Evolutionary conservation across 2,329 filamentous ascomycete species (phyloP).

Genomic region (Paecilomyces sp.): DNA sequence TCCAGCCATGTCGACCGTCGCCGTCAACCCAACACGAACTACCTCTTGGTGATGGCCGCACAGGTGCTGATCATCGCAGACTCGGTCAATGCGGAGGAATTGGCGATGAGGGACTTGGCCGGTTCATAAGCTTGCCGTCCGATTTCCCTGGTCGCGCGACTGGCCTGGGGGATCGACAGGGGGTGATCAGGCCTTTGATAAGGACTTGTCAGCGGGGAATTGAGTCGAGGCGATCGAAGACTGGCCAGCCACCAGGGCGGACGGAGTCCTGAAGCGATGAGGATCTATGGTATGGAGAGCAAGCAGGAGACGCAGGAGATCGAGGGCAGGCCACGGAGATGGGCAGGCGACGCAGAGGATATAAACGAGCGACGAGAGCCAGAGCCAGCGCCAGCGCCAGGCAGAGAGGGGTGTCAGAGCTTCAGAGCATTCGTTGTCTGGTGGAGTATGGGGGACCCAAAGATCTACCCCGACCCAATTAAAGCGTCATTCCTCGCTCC

Average conservation of each 20-base stretch:
- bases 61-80: background rate
- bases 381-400: background rate
- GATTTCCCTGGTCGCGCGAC: background rate
- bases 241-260: background rate
- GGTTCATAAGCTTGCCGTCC: background rate
- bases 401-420: background rate
- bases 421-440: background rate
- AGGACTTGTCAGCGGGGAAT: background rate
- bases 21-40: background rate
- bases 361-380: background rate
- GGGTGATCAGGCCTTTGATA: background rate
- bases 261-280: background rate
- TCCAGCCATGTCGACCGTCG: constrained; percentile 21
- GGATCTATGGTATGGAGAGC: background rate
- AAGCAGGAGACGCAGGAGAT: background rate
- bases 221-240: background rate
- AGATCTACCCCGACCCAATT: background rate
- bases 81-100: background rate
- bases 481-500: background rate
- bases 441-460: background rate
- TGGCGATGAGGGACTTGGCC: background rate
- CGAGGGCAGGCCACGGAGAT: background rate
- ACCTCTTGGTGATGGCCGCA: background rate
- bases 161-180: background rate
- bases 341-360: background rate